Evolutionary conservation across 2,329 filamentous ascomycete species (phyloP).

Genomic region (Alternaria infectoria): DNA sequence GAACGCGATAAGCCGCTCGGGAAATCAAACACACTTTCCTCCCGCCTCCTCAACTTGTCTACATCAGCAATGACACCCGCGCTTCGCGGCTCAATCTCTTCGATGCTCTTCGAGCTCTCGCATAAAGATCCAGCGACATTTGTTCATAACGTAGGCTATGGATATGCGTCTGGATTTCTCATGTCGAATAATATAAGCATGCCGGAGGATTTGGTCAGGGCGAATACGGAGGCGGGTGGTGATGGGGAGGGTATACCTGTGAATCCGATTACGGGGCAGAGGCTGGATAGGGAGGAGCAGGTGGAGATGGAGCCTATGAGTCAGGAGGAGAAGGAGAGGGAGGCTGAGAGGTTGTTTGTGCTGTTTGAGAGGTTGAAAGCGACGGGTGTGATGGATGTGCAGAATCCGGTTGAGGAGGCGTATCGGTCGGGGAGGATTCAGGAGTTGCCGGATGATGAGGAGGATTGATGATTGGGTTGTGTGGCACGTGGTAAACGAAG

Average conservation of each 20-base stretch:
- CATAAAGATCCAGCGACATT: conserved; percentile 79
- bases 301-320: conserved; percentile 76
- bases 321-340: conserved; percentile 86
- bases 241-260: conserved; percentile 52
- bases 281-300: conserved; percentile 69
- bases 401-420: conserved; percentile 78
- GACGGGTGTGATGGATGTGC: conserved; percentile 76
- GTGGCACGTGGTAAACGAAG: too few species aligned
- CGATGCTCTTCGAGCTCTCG: conserved; percentile 86
- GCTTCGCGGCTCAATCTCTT: conserved; percentile 75
- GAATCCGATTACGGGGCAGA: conserved; percentile 89
- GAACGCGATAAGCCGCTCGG: conserved; percentile 82
- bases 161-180: conserved; percentile 88
- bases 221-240: conserved; percentile 49
- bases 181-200: conserved; percentile 82
- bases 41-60: conserved; percentile 77
- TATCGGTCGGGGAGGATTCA: conserved; percentile 73
- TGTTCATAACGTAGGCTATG: conserved; percentile 91
- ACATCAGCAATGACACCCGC: conserved; percentile 74
- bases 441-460: conserved; percentile 65
- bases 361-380: conserved; percentile 82
- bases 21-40: conserved; percentile 73
- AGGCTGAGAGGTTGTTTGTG: conserved; percentile 88
- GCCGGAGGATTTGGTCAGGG: conserved; percentile 69
- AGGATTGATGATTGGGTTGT: not conserved